Conservation (phyloP, 2,329 filamentous ascomycete genomes). For the Aspergillus floridensis region DNA sequence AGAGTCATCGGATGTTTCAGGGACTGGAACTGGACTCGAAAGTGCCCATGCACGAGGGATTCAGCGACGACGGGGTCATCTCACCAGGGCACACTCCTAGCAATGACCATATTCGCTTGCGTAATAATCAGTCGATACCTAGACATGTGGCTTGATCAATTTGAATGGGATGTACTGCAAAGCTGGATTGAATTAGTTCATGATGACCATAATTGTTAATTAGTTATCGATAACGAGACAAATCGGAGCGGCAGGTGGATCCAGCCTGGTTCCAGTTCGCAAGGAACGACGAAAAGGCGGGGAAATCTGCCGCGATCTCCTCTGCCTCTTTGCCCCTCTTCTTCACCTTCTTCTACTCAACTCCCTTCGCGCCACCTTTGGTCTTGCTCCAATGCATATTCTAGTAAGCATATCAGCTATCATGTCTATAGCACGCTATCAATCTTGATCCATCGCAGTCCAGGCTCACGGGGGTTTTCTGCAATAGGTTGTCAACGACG, state of each 20-base stretch:
- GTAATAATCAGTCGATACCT: conserved; percentile 3
- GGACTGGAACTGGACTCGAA: conserved; percentile 54
- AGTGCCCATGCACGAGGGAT: conserved; percentile 28
- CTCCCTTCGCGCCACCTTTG: neutral
- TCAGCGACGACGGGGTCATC: conserved; percentile 34
- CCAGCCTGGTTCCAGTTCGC: neutral
- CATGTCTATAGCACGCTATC: neutral
- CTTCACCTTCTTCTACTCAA: conserved; percentile 9
- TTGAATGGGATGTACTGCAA: neutral
- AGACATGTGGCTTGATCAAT: neutral
- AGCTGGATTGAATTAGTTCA: neutral
- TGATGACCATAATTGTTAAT: neutral
- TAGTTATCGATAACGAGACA: conserved; percentile 22
- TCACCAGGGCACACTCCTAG: conserved; percentile 16
- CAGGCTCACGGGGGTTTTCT: conserved; percentile 7
- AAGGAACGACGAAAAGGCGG: conserved; percentile 10
- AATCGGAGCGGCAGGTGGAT: conserved; percentile 13
- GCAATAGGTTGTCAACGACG: conserved; percentile 62
- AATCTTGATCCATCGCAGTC: neutral
- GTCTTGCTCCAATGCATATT: conserved; percentile 47
- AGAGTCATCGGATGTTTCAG: conserved; percentile 44
- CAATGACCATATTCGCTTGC: neutral
- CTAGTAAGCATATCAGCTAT: conserved; percentile 39
- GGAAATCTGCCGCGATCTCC: conserved; percentile 5
- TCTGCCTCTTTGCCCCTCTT: conserved; percentile 8